Percentiles rank a stretch among this genome's conserved stretches.
Conservation (phyloP, 2,329 filamentous ascomycete genomes). For the Hymenoscyphus occultus region DNA sequence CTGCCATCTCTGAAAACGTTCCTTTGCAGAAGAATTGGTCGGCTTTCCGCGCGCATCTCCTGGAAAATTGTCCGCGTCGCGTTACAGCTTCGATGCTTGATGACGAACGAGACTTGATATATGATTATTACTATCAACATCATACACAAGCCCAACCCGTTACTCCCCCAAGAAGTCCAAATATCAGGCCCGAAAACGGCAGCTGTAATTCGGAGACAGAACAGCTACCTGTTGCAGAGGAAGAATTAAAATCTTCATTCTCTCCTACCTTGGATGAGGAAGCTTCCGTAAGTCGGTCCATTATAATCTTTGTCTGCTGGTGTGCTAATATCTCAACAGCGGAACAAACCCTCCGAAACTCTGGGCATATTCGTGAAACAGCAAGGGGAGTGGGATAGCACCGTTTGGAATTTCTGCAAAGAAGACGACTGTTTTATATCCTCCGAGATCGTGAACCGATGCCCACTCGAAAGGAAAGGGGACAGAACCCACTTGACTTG, state of each 20-base stretch:
- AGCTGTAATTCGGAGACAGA: background rate
- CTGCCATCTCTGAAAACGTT: background rate
- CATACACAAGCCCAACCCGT: background rate
- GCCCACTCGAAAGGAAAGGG: background rate
- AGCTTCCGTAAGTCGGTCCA: background rate
- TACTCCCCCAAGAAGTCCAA: background rate
- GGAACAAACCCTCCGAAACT: background rate
- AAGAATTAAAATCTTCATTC: background rate
- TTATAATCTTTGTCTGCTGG: background rate
- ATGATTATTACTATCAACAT: background rate
- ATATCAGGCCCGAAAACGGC: background rate
- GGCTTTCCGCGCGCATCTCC: background rate
- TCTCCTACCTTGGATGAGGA: background rate
- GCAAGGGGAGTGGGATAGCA: background rate
- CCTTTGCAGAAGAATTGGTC: background rate
- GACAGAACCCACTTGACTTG: background rate
- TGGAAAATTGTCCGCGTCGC: background rate
- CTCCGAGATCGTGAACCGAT: background rate
- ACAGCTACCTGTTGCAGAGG: background rate
- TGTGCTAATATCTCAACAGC: background rate
- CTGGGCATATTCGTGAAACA: background rate
- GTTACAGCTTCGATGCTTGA: background rate
- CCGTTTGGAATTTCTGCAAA: background rate
- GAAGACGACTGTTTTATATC: slow-evolving; percentile 1
- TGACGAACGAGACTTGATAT: background rate